Conservation (phyloP, 768 basidiomycete species). For the Leucocoprinus sp. region DNA sequence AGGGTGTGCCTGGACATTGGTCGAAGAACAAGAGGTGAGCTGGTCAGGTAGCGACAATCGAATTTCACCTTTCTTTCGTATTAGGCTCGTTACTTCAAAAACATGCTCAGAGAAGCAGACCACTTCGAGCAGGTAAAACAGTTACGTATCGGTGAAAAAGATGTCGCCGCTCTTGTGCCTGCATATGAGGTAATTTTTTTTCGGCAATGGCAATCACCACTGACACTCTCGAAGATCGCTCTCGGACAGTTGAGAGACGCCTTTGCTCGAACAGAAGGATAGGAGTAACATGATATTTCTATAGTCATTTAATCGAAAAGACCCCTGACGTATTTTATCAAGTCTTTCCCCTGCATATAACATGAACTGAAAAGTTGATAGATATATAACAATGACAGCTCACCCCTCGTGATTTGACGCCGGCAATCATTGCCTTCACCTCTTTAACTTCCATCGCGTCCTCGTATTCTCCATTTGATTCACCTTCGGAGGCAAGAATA, state of each 20-base stretch:
- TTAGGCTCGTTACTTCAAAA: conserved; percentile 84
- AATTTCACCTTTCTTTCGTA: background rate
- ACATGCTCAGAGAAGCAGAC: conserved; percentile 63
- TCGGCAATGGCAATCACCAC: background rate
- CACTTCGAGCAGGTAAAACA: conserved; percentile 66
- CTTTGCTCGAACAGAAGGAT: conserved; percentile 24
- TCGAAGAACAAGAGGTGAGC: conserved; percentile 86
- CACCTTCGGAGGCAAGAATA: conserved; percentile 13
- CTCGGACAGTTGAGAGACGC: conserved; percentile 30
- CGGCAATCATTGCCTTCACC: conserved; percentile 69
- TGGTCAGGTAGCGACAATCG: background rate
- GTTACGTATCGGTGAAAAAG: conserved; percentile 53
- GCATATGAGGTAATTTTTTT: conserved; percentile 54
- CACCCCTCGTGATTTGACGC: conserved; percentile 70
- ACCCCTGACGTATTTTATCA: conserved; percentile 65
- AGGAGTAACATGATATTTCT: no score
- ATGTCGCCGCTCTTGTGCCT: conserved; percentile 43
- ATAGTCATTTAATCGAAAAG: conserved; percentile 51
- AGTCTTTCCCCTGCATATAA: conserved; percentile 51
- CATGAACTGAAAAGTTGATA: background rate
- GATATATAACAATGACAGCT: conserved; percentile 20
- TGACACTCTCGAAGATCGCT: conserved; percentile 21
- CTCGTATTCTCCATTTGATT: conserved; percentile 12
- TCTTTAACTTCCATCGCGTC: conserved; percentile 35
- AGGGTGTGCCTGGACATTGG: conserved; percentile 90